Conservation (phyloP, 257 asterid species). For the Gentiana macrophylla region DNA sequence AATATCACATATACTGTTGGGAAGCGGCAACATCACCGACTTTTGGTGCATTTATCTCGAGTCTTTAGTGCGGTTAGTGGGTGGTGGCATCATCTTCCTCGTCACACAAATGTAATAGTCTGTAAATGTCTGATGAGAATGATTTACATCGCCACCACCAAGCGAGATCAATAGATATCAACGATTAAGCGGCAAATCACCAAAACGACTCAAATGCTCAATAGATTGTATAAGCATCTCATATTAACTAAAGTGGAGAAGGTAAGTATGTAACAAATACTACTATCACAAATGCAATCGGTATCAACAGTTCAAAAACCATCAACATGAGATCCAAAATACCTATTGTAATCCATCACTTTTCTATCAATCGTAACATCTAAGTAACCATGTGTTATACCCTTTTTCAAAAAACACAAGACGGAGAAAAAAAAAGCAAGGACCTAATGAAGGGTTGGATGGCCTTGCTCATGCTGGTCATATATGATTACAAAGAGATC, state of each 20-base stretch:
- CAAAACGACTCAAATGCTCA: not conserved
- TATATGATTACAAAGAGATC: no score
- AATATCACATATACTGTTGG: conserved; percentile 39
- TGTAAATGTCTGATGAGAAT: conserved; percentile 64
- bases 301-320: no score
- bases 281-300: not conserved
- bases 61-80: conserved; percentile 74
- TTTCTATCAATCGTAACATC: no score
- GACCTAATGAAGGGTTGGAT: no score
- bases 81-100: conserved; percentile 98
- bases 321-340: not conserved
- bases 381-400: no score
- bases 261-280: not conserved
- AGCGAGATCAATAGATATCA: conserved; percentile 13
- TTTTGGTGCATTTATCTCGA: conserved; percentile 59
- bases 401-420: not conserved
- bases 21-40: conserved; percentile 31
- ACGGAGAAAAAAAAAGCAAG: not conserved
- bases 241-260: not conserved
- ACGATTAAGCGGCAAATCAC: not conserved
- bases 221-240: not conserved
- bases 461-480: no score
- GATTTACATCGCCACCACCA: conserved; percentile 73
- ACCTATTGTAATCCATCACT: no score
- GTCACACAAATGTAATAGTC: conserved; percentile 75